Evolutionary conservation across 1,284 basidiomycete species (phyloP).

Genomic region (Coniophora puteana): DNA sequence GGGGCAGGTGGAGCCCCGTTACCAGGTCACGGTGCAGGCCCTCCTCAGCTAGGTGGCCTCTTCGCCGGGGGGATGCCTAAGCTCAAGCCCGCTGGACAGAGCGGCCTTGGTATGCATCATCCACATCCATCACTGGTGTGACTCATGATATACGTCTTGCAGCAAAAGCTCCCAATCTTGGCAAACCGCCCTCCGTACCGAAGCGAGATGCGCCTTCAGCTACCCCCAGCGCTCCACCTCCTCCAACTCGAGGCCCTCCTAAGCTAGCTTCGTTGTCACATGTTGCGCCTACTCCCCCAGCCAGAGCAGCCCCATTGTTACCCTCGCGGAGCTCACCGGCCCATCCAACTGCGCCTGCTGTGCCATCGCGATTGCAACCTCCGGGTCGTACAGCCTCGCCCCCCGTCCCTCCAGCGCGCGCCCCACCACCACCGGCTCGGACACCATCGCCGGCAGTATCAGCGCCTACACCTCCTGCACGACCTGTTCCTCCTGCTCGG

Average conservation of each 20-base stretch:
- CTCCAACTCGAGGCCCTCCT: constrained; percentile 28
- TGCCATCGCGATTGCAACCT: constrained; percentile 14
- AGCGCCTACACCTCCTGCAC: constrained; percentile 19
- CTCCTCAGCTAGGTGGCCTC: constrained; percentile 79
- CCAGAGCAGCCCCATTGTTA: constrained; percentile 34
- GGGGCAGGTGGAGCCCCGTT: constrained; percentile 29
- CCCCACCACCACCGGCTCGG: constrained; percentile 33
- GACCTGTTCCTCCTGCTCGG: constrained; percentile 17
- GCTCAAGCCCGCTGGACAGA: constrained; percentile 72
- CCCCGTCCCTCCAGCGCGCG: constrained; percentile 25
- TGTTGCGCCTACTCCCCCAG: constrained; percentile 16
- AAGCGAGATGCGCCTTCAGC: constrained; percentile 39
- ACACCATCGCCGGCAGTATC: constrained; percentile 32
- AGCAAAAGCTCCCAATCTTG: constrained; percentile 63
- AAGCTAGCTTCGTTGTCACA: constrained; percentile 24
- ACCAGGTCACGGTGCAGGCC: constrained; percentile 30
- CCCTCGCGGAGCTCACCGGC: constrained; percentile 43
- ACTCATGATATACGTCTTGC: constrained; percentile 13
- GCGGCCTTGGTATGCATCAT: constrained; percentile 44
- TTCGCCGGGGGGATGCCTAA: constrained; percentile 93
- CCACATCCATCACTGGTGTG: constrained; percentile 10
- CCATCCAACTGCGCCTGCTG: constrained; percentile 14
- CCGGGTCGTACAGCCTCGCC: constrained; percentile 25
- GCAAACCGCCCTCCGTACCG: constrained; percentile 67
- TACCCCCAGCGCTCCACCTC: constrained; percentile 28